A percentile compares a stretch with the other conserved stretches of the same genome.
phyloP scores from a whole-genome alignment of 2,329 filamentous ascomycete genomes.

The Fusarium torreyae region DNA sequence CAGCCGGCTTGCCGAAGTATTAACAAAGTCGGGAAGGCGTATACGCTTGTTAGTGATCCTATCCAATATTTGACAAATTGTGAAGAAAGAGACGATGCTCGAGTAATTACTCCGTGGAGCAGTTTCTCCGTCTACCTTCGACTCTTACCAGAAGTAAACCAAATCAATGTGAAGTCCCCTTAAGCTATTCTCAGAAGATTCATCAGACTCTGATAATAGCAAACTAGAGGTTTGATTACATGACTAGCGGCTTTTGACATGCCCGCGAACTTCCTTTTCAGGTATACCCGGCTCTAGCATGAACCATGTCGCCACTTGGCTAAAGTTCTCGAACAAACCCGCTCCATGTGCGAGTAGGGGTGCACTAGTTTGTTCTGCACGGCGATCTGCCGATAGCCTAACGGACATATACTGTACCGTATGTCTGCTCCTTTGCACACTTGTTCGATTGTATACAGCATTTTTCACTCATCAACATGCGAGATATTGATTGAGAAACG shows the following conservation, averaged over 20 bases:
- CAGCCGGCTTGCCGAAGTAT: constrained; percentile 5
- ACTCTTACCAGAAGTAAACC: constrained; percentile 27
- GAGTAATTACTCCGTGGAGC: not conserved
- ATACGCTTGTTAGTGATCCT: no score
- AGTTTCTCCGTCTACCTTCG: constrained; percentile 10
- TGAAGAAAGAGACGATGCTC: constrained; percentile 13
- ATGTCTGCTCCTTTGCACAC: constrained; percentile 23
- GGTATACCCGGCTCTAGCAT: constrained; percentile 31
- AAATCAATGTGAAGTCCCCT: constrained; percentile 5
- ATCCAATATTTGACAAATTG: not conserved
- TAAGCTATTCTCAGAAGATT: constrained; percentile 33
- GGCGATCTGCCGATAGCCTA: constrained; percentile 35
- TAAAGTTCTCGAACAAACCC: constrained; percentile 25
- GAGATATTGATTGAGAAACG: constrained; percentile 11
- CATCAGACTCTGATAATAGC: constrained; percentile 10
- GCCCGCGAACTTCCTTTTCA: constrained; percentile 38
- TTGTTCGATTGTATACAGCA: not conserved
- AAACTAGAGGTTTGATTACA: constrained; percentile 32
- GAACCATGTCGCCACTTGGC: constrained; percentile 35
- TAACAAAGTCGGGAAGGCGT: constrained; percentile 16
- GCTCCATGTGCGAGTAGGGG: constrained; percentile 1
- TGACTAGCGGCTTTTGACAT: constrained; percentile 34
- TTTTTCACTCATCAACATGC: constrained; percentile 6
- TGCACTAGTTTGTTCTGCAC: constrained; percentile 28
- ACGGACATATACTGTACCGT: constrained; percentile 9